These are phyloP conservation scores for Lactarius deliciosus DNA, from an alignment of 768 basidiomycete species.

Conservation along the genomic window DNA sequence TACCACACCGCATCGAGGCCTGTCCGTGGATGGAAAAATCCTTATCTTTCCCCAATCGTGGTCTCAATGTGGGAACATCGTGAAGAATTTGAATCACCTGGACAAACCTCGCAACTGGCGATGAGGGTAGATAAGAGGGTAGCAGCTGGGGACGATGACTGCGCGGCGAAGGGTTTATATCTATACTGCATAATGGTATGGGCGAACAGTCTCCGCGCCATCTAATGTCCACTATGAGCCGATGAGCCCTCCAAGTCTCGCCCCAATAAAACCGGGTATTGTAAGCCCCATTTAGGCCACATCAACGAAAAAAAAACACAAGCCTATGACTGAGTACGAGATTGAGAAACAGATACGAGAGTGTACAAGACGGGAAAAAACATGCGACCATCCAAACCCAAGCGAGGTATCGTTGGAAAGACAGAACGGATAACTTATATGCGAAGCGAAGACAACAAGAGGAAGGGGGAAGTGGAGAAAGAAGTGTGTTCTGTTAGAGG, in stretches of 20 bases:
- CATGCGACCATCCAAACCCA: slow-evolving; percentile 11
- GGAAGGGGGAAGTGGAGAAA: not conserved
- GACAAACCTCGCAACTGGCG: not conserved
- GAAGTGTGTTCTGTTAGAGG: not conserved
- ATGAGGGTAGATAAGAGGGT: not conserved
- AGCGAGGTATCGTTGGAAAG: slow-evolving; percentile 6
- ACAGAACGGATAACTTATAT: slow-evolving; percentile 23
- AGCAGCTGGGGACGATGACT: not conserved
- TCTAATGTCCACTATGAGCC: not conserved
- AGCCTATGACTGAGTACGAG: slow-evolving; percentile 3
- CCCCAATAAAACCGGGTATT: not conserved
- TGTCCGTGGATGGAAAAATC: not conserved
- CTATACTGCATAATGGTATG: not conserved
- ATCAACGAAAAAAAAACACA: not conserved
- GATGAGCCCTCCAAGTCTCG: not conserved
- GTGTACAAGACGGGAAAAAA: not conserved
- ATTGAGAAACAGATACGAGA: slow-evolving; percentile 2
- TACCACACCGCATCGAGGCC: not conserved
- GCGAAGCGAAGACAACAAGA: slow-evolving; percentile 17
- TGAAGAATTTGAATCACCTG: not conserved
- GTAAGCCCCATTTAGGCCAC: not conserved
- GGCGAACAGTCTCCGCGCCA: not conserved
- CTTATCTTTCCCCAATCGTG: not conserved
- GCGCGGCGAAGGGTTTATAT: not conserved
- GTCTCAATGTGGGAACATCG: not conserved